phyloP scores from a whole-genome alignment of 2,329 filamentous ascomycete genomes.

The Epicoccum sorghinum region DNA sequence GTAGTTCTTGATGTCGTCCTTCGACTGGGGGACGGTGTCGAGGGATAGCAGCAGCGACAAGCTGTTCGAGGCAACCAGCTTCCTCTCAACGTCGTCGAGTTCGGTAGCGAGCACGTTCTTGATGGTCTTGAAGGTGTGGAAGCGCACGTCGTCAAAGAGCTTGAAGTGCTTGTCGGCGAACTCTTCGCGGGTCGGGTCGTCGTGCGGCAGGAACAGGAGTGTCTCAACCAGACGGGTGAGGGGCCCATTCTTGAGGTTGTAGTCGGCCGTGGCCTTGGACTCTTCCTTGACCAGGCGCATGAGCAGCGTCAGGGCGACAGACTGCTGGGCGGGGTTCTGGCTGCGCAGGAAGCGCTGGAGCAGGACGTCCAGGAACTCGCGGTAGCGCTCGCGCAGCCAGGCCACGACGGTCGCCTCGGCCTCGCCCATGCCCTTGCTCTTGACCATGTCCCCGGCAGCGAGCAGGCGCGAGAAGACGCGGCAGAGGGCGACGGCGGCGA shows the following conservation, averaged over 20 bases:
- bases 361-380: slow-evolving; percentile 71
- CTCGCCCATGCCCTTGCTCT: slow-evolving; percentile 69
- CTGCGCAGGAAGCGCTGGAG: slow-evolving; percentile 62
- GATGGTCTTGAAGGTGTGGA: slow-evolving; percentile 77
- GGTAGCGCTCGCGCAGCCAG: slow-evolving; percentile 79
- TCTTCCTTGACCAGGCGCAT: slow-evolving; percentile 88
- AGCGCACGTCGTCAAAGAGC: slow-evolving; percentile 83
- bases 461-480: slow-evolving; percentile 84
- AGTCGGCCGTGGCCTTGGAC: slow-evolving; percentile 51
- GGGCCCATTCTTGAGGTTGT: slow-evolving; percentile 71
- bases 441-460: slow-evolving; percentile 71
- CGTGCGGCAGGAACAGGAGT: slow-evolving; percentile 64
- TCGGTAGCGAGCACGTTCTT: slow-evolving; percentile 59
- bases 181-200: slow-evolving; percentile 67
- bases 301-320: slow-evolving; percentile 74
- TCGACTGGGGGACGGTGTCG: slow-evolving; percentile 71
- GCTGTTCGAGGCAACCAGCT: slow-evolving; percentile 54
- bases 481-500: slow-evolving; percentile 81
- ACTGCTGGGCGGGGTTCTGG: slow-evolving; percentile 66
- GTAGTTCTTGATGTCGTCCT: slow-evolving; percentile 71
- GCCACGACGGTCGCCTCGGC: slow-evolving; percentile 75
- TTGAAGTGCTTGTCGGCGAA: slow-evolving; percentile 81
- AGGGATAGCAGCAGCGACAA: slow-evolving; percentile 70
- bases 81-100: slow-evolving; percentile 26
- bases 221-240: slow-evolving; percentile 69